A percentile compares a stretch with the other conserved stretches of the same genome.
These are phyloP conservation scores for Malania oleifera DNA, from an alignment of 164 flowering plant species.

Conservation along the genomic window DNA sequence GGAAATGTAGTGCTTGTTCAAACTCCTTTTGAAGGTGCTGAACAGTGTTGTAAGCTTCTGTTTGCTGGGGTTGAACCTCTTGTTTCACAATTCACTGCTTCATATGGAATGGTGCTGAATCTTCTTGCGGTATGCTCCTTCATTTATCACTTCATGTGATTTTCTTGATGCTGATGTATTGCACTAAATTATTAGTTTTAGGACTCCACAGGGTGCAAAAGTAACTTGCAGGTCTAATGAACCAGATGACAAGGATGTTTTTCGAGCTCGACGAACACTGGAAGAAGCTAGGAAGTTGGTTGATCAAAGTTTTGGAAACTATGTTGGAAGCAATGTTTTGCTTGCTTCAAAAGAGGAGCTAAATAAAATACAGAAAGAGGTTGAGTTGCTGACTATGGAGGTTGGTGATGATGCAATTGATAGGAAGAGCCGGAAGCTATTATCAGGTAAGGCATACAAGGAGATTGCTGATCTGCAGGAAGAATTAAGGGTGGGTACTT, in stretches of 20 bases:
- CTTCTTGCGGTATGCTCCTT: conserved; percentile 65
- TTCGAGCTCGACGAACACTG: conserved; percentile 63
- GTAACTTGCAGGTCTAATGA: conserved; percentile 51
- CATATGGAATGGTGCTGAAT: conserved; percentile 98
- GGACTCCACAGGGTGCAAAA: conserved; percentile 57
- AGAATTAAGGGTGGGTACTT: conserved; percentile 57
- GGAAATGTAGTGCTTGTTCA: conserved; percentile 91
- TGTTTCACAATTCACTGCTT: conserved; percentile 94
- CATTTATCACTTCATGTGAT: conserved; percentile 3
- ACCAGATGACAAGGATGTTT: conserved; percentile 31
- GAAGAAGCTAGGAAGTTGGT: conserved; percentile 94
- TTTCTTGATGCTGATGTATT: neutral
- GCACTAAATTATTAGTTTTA: conserved; percentile 1
- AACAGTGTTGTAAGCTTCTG: conserved; percentile 89
- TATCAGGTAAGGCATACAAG: conserved; percentile 58
- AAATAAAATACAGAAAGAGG: conserved; percentile 58
- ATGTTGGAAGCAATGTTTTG: conserved; percentile 95
- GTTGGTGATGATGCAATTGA: conserved; percentile 80
- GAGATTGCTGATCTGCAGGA: conserved; percentile 81
- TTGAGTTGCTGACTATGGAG: conserved; percentile 53
- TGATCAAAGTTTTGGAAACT: conserved; percentile 96
- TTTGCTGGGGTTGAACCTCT: conserved; percentile 89
- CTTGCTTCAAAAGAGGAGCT: conserved; percentile 89
- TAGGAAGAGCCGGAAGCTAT: conserved; percentile 49
- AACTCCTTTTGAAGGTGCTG: conserved; percentile 89